These are phyloP conservation scores for Populus pruinosa DNA, from an alignment of 345 rosid species.

Conservation along the genomic window DNA sequence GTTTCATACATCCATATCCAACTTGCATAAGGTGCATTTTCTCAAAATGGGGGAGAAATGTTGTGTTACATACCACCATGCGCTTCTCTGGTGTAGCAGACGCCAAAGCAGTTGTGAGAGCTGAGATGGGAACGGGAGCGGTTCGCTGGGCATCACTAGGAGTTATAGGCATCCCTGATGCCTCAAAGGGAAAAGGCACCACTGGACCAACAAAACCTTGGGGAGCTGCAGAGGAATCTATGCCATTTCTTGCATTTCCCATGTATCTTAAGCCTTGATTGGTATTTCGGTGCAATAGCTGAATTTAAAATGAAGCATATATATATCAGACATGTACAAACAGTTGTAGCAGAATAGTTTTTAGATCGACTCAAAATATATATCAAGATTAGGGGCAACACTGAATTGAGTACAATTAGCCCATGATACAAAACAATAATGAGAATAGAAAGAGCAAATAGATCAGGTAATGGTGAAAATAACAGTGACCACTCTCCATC, in stretches of 20 bases:
- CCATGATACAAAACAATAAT: background rate
- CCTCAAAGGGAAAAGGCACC: slow-evolving; percentile 43
- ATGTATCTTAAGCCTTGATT: slow-evolving; percentile 43
- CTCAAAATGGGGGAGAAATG: background rate
- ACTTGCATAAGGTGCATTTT: background rate
- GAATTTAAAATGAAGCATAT: slow-evolving; percentile 1
- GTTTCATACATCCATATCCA: background rate
- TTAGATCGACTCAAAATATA: background rate
- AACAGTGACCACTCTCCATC: background rate
- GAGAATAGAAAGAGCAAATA: background rate
- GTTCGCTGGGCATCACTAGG: slow-evolving; percentile 25
- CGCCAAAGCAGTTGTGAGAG: slow-evolving; percentile 57
- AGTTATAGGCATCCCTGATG: slow-evolving; percentile 34
- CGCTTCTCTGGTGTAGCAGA: slow-evolving; percentile 39
- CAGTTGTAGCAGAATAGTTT: background rate
- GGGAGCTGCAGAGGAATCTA: slow-evolving; percentile 37
- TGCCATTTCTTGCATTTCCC: slow-evolving; percentile 37
- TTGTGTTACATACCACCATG: slow-evolving; percentile 8
- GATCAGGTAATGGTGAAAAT: background rate
- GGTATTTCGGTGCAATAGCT: slow-evolving; percentile 40
- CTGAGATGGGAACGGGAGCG: slow-evolving; percentile 33
- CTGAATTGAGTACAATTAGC: background rate
- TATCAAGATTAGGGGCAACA: background rate
- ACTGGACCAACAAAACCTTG: slow-evolving; percentile 39
- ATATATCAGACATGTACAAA: background rate